Percentiles rank a stretch among this genome's conserved stretches.
These are phyloP conservation scores for Trichoderma sp. DNA, from an alignment of 2,329 filamentous ascomycete species.

Conservation along the genomic window DNA sequence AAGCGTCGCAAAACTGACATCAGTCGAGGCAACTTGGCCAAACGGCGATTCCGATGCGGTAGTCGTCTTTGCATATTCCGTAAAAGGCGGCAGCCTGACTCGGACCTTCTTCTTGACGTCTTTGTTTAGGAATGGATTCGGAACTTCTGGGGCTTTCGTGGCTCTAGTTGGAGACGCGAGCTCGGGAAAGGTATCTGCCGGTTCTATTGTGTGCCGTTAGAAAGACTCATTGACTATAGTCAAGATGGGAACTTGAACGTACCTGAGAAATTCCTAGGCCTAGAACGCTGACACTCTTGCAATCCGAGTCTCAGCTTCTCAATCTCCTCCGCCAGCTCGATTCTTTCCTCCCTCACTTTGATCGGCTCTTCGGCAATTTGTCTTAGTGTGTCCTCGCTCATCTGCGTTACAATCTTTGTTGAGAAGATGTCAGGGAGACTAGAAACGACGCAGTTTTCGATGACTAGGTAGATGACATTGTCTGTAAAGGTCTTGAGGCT, in stretches of 20 bases:
- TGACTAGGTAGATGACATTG: constrained; percentile 15
- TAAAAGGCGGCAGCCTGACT: background rate
- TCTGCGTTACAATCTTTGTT: background rate
- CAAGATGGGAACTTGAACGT: background rate
- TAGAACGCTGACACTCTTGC: constrained; percentile 9
- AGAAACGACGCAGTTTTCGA: constrained; percentile 14
- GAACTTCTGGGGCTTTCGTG: background rate
- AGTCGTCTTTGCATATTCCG: background rate
- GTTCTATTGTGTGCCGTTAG: background rate
- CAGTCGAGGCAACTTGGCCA: background rate
- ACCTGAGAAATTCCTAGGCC: constrained; percentile 7
- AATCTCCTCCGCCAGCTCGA: constrained; percentile 2
- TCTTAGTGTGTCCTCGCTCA: background rate
- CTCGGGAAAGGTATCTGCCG: background rate
- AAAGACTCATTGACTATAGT: background rate
- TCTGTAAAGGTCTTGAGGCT: constrained; percentile 19
- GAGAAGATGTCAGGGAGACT: constrained; percentile 8
- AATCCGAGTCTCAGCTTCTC: constrained; percentile 5
- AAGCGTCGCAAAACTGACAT: background rate
- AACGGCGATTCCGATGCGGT: background rate
- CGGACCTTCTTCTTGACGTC: background rate
- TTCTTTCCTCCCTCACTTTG: background rate
- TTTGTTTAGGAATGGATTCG: background rate
- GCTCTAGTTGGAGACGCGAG: background rate
- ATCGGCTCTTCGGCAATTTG: background rate